Conservation (phyloP, 345 rosid species). For the Rhodomyrtus tomentosa region DNA sequence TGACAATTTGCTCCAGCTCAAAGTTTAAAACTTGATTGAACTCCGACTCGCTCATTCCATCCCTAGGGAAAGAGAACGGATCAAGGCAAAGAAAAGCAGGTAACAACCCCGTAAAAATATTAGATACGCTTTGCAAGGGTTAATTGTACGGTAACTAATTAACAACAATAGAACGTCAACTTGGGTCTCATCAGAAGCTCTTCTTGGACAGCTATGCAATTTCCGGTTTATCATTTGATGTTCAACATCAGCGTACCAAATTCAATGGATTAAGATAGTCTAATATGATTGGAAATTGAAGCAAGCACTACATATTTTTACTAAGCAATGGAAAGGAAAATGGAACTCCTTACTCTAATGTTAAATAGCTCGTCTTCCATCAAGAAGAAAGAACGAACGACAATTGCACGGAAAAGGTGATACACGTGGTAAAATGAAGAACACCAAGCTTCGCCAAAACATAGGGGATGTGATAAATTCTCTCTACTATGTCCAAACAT, state of each 20-base stretch:
- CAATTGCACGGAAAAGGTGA: not conserved
- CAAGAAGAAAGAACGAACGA: not conserved
- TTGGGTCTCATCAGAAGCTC: not conserved
- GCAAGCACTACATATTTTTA: not conserved
- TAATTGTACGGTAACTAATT: not conserved
- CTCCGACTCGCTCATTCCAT: conserved; percentile 88
- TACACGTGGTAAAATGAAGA: not conserved
- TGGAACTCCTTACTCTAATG: not conserved
- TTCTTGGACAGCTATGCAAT: not conserved
- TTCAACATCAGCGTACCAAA: not conserved
- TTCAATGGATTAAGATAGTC: not conserved
- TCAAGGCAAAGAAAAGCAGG: not conserved
- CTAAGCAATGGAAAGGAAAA: not conserved
- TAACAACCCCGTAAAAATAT: not conserved
- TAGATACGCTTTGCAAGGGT: not conserved
- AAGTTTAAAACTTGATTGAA: conserved; percentile 77
- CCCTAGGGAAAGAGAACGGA: conserved; percentile 33
- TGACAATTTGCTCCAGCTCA: conserved; percentile 70
- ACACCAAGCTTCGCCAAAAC: conserved; percentile 64
- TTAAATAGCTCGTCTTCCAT: not conserved
- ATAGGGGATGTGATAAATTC: conserved; percentile 49
- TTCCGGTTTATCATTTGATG: not conserved
- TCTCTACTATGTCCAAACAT: conserved; percentile 49
- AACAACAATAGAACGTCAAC: not conserved
- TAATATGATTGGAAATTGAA: not conserved